Evolutionary conservation across 23 red algal species (phyloP).

Genomic region (Porphyridium purpureum): DNA sequence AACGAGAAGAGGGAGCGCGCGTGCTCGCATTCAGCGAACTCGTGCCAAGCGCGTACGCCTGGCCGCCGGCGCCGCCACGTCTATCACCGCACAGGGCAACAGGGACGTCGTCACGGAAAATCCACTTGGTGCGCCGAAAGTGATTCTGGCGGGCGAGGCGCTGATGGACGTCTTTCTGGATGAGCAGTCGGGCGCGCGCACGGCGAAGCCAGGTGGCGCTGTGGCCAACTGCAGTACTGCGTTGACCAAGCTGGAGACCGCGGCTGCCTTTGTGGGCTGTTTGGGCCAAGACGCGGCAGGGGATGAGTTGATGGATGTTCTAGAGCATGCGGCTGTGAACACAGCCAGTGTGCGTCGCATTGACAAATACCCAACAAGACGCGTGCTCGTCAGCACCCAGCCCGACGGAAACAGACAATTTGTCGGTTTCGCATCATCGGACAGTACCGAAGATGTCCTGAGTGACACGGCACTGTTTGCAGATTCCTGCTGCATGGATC

Average conservation of each 20-base stretch:
- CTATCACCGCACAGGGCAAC: too few species aligned
- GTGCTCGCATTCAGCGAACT: too few species aligned
- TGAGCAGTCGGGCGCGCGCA: conserved; percentile 5
- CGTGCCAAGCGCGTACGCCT: too few species aligned
- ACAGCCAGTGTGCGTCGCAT: conserved; percentile 8
- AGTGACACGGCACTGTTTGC: conserved; percentile 25
- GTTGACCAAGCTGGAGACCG: conserved; percentile 15
- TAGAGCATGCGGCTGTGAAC: conserved; percentile 15
- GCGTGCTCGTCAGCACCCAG: conserved; percentile 8
- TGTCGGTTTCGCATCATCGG: conserved; percentile 50
- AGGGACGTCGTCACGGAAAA: too few species aligned
- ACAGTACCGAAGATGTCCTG: too few species aligned
- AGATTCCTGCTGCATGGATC: conserved; percentile 8
- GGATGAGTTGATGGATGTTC: neutral
- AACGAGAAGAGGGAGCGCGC: too few species aligned
- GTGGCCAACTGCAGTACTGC: conserved; percentile 16
- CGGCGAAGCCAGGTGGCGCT: conserved; percentile 6
- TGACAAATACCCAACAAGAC: neutral
- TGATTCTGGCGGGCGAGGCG: too few species aligned
- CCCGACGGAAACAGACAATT: conserved; percentile 17
- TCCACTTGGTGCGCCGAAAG: too few species aligned
- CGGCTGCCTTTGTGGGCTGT: conserved; percentile 13
- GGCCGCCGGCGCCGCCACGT: too few species aligned
- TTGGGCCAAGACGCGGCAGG: conserved; percentile 23
- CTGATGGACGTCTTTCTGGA: too few species aligned